Base-by-base conservation (phyloP, 306 rosid species). In the Inga leiocalycina region DNA sequence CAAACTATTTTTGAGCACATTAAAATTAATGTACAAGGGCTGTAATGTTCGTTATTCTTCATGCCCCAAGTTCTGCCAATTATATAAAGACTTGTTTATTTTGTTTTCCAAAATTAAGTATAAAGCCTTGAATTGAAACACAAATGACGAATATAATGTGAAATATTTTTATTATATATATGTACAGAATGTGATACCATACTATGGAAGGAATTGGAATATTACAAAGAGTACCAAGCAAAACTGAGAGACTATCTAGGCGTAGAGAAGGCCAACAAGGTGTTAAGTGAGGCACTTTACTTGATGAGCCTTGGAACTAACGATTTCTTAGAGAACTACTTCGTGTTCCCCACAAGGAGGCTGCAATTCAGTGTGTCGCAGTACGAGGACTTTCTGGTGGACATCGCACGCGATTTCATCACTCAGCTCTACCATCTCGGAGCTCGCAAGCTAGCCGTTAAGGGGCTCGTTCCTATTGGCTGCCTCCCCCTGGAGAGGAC, bases 261-360 rank as follows among this genome's bases (percentile, higher is more conserved):
- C 2, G 48, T 3, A 35, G 44, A 62, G 51, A 81, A 83, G 27
- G 89, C 87, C 41, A 83, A 85, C 17, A 4, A 81, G 39, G 79
- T 88, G 73, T 8, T 88, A 43, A 1, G 80, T 6, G 89, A 88
- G 35, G 80, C 91, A 3, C 64, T 88, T 41, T 85, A 88, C 49
- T 54, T 88, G 5, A 70, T 88, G 70, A 88, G 91, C 19, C 35
- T 88, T 74, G 91, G 91, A 78, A 88, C 91, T 39, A 88, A 88
- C 35, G 91, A 88, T 70, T 88, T 88, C 56, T 85, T 88, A 0
- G 87, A 83, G 62, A 88, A 88, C 27, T 88, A 88, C 27, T 88
- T 77, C 12, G 0, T 85, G 1, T 22, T 80, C 10, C 91, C 91
- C 24, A 80, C 56, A 1, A 46, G 86, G 64, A 5, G 76, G 57